Base-by-base conservation (phyloP, 768 basidiomycete genomes). In the Macrolepiota dolichaula region DNA sequence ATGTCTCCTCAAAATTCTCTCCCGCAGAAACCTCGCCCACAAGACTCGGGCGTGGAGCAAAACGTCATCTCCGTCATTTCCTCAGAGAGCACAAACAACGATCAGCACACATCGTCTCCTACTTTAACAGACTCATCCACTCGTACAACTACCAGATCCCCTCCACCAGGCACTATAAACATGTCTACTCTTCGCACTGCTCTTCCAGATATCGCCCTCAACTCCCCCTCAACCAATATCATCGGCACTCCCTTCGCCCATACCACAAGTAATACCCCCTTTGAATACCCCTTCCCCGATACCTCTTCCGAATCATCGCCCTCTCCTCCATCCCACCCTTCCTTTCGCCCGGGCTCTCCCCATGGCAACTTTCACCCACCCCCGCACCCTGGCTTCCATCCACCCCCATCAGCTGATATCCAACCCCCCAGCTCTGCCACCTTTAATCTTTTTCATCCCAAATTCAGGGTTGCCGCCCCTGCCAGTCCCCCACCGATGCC, bases 231-330 rank as follows among this genome's bases (percentile, higher is more conserved):
- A 3, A 68, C 71, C 27, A 70, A 71, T 29, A 69, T 72, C 50
- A 57, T 73, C 35, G 70, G 72, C 44, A 73, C 72, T 0, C 72
- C 72, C 0, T 73, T 69, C 55, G 71, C 71, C 0, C 63, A 67
- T 22, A 65, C 64, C 51, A 58, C 63, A 10, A 65, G 56, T 24
- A 64, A 62, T 25, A 67, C 65, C 2, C 64, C 64, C 1, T 73
- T 70, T 59, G 73, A 74, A 53, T 74, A 74, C 47, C 72, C 72
- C 0, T 73, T 72, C 64, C 72, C 71, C 25, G 70, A 67, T 10
- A 67, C 53, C 9, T 17, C 40, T 3, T 47, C 62, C 27, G 57
- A 56, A 38, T 50, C 68, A 2, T 19, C 61, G 19, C 38, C 64
- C 13, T 32, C 58, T 29, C 42, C 61, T 6, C 55, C 62, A 24